Base-by-base conservation (phyloP, 306 rosid genomes). In the Glycine latifolia region DNA sequence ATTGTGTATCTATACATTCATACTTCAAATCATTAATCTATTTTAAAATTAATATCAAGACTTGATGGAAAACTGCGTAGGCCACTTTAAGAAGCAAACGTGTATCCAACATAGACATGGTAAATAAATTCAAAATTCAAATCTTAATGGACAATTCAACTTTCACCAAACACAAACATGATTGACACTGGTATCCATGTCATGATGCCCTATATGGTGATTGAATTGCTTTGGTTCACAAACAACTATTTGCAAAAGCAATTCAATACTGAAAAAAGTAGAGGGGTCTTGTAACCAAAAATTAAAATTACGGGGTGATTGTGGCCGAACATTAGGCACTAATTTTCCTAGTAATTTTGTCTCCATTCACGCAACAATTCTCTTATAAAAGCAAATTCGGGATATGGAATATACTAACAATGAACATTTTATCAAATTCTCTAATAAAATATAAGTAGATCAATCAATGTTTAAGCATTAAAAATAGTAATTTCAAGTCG, bases 401-500 rank as follows among this genome's bases (percentile, higher is more conserved):
- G 6, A 63, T 55, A 4, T 3, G 43, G 26, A 76, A 20, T 67
- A 75, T 76, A 66, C 53, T 65, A 79, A 41, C 56, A 71, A 83
- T 1, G 82, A 60, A 76, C 14, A 66, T 33, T 31, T 31, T 7
- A 74, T 41, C 54, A 58, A 83, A 83, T 87, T 83, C 56, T 43
- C 65, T 44, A 26, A 52, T 44, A 26, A 52, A 60, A 43, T 37
- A 37, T 67, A 65, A 47, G 56, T 75, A 69, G 67, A 68, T 52
- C 37, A 68, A 82, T 66, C 59, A 61, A 79, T 56, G 52, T 75
- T 60, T 47, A 75, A 8, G 8, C 80, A 71, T 48, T 48, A 56
- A 73, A 50, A 17, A 20, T 50, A 67, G 50, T 77, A 68, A 15
- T 41, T 71, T 80, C 81, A 76, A 58, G 76, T 58, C 84, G 75